Conservation (phyloP, 805 yeast genomes). For the Kurtzmaniella cleridarum region DNA sequence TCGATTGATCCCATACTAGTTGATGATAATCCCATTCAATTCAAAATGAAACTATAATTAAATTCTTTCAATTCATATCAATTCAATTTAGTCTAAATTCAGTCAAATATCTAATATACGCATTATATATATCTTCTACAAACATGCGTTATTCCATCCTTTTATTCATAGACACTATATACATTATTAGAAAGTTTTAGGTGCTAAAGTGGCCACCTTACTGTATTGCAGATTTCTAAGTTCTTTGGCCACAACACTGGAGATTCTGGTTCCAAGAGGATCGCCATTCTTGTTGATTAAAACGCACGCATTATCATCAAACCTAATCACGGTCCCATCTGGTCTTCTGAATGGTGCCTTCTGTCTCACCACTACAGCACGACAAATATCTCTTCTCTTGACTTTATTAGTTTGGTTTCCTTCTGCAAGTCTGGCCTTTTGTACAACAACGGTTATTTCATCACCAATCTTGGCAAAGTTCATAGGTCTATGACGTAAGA, state of each 20-base stretch:
- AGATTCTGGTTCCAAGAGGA: conserved; percentile 90
- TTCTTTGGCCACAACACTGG: conserved; percentile 87
- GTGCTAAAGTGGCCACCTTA: conserved; percentile 87
- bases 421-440: conserved; percentile 77
- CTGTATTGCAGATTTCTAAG: conserved; percentile 75
- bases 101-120: too few relatives aligned
- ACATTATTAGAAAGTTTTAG: conserved; percentile 41
- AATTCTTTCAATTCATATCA: too few relatives aligned
- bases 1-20: too few relatives aligned
- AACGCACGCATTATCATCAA: conserved; percentile 97
- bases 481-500: conserved; percentile 80
- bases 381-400: conserved; percentile 91
- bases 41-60: too few relatives aligned
- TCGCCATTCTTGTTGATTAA: conserved; percentile 87
- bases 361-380: conserved; percentile 93
- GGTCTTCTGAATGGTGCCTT: conserved; percentile 70
- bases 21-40: too few relatives aligned
- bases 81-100: too few relatives aligned
- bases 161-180: neutral
- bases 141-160: too few relatives aligned
- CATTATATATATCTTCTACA: too few relatives aligned
- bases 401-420: conserved; percentile 73
- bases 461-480: conserved; percentile 86
- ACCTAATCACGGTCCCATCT: conserved; percentile 82
- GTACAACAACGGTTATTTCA: conserved; percentile 88